Conservation (phyloP, 495 filamentous ascomycete species). For the Penicillium canariense region DNA sequence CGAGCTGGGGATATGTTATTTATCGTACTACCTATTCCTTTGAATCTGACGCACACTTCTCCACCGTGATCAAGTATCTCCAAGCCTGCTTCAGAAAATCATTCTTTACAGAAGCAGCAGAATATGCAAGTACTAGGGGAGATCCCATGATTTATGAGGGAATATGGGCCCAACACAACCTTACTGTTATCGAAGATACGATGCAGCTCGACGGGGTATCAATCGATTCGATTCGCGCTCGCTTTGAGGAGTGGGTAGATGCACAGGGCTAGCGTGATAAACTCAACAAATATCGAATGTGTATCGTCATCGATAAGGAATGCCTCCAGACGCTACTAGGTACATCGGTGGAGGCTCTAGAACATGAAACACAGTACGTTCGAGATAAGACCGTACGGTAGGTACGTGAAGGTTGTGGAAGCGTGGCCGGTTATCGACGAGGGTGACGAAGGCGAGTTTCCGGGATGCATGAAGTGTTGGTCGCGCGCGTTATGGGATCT, state of each 20-base stretch:
- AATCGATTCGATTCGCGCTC: slow-evolving; percentile 13
- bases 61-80: not conserved
- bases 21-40: not conserved
- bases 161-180: not conserved
- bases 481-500: slow-evolving; percentile 8
- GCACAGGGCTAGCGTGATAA: slow-evolving; percentile 1
- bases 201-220: slow-evolving; percentile 10
- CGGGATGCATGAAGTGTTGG: slow-evolving; percentile 21
- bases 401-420: slow-evolving; percentile 20
- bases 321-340: slow-evolving; percentile 7
- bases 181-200: too few species aligned
- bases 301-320: slow-evolving; percentile 13
- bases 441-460: slow-evolving; percentile 14
- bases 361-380: slow-evolving; percentile 1
- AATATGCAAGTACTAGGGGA: not conserved
- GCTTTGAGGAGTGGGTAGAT: slow-evolving; percentile 16
- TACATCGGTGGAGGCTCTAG: slow-evolving; percentile 3
- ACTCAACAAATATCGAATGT: slow-evolving; percentile 6
- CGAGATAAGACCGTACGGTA: not conserved
- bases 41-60: not conserved
- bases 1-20: not conserved
- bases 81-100: not conserved
- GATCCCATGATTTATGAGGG: too few species aligned
- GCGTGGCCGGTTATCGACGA: slow-evolving; percentile 15
- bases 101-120: not conserved